Conservation (phyloP, 495 filamentous ascomycete genomes). For the Penicillium turbatum region DNA sequence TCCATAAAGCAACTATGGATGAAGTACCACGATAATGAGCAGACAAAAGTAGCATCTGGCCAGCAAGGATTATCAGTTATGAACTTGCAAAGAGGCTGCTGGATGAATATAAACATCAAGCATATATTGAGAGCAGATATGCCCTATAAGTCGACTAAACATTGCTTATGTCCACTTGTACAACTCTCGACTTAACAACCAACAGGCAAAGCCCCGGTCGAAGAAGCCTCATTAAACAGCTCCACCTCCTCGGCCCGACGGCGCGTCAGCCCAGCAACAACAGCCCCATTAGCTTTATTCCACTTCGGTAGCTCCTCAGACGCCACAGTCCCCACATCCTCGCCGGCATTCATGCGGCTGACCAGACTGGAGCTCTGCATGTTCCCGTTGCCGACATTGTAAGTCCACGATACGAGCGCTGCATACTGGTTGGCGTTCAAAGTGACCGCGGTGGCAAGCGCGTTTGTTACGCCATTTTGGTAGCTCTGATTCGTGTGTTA, state of each 20-base stretch:
- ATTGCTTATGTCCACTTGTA: background rate
- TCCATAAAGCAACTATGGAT: too few species aligned
- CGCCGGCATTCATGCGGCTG: slow-evolving; percentile 42
- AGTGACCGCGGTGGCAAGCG: slow-evolving; percentile 19
- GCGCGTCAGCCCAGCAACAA: slow-evolving; percentile 36
- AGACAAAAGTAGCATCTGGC: too few species aligned
- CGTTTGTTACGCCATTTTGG: slow-evolving; percentile 19
- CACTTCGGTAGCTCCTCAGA: slow-evolving; percentile 45
- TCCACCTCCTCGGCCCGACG: slow-evolving; percentile 41
- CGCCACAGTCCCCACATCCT: slow-evolving; percentile 36
- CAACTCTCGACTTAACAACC: slow-evolving; percentile 8
- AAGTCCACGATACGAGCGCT: slow-evolving; percentile 23
- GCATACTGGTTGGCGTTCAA: slow-evolving; percentile 27
- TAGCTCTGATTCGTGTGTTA: slow-evolving; percentile 12
- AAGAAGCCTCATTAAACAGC: slow-evolving; percentile 31
- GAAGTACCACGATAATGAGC: too few species aligned
- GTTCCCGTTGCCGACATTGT: slow-evolving; percentile 17
- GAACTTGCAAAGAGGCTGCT: too few species aligned
- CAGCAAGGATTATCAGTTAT: too few species aligned
- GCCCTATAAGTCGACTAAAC: background rate
- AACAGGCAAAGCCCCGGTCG: slow-evolving; percentile 24
- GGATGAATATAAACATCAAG: background rate
- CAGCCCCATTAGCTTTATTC: slow-evolving; percentile 37
- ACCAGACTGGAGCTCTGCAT: slow-evolving; percentile 35
- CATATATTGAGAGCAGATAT: background rate